phyloP scores from a whole-genome alignment of 805 yeast species.

The Saturnispora silvae region DNA sequence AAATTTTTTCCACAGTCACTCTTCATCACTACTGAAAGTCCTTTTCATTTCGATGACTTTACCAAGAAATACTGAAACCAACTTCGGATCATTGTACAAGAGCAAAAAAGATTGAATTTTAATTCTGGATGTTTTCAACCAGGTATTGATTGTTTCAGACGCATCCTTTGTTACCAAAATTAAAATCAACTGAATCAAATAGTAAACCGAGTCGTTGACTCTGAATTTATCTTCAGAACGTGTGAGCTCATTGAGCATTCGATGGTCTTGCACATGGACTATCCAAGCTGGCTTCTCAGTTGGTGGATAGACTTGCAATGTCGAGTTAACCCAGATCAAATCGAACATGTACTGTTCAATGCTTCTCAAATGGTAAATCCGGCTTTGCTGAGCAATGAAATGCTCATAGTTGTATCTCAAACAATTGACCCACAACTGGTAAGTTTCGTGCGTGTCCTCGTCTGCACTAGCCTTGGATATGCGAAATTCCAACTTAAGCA shows the following conservation, averaged over 20 bases:
- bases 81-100: constrained; percentile 12
- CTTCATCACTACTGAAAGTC: no score
- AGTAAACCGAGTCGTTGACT: constrained; percentile 7
- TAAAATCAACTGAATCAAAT: constrained; percentile 10
- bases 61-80: constrained; percentile 10
- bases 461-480: no score
- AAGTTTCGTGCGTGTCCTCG: no score
- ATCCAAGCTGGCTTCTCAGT: constrained; percentile 4
- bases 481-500: no score
- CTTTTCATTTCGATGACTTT: constrained; percentile 3
- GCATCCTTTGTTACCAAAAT: constrained; percentile 1
- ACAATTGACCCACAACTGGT: constrained; percentile 9
- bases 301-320: no score
- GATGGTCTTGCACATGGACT: constrained; percentile 5
- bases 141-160: background rate
- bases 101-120: constrained; percentile 17
- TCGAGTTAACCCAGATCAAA: constrained; percentile 6
- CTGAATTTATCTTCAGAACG: background rate
- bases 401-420: constrained; percentile 9
- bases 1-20: background rate
- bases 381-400: constrained; percentile 5
- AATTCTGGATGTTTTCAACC: constrained; percentile 3
- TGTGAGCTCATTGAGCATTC: constrained; percentile 8
- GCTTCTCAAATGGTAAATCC: constrained; percentile 1
- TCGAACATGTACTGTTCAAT: constrained; percentile 11